A percentile compares a stretch with the other conserved stretches of the same genome.
Evolutionary conservation across 139 green algal species (phyloP).

Genomic region (Haematococcus lacustris): DNA sequence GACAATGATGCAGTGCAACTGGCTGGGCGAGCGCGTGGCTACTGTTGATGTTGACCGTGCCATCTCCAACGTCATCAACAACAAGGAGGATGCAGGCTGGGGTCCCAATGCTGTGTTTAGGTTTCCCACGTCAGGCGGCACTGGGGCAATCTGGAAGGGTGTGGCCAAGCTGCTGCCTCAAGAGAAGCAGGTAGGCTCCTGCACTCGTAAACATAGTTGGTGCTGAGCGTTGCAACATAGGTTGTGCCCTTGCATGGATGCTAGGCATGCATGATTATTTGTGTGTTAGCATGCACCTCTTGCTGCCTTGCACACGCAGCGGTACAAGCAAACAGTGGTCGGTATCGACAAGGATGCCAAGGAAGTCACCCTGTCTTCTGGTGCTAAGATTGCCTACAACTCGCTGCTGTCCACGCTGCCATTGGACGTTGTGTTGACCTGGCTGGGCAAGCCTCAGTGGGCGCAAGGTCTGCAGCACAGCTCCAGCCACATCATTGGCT

Average conservation of each 20-base stretch:
- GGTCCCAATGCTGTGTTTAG: constrained; percentile 87
- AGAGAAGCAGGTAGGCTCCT: constrained; percentile 56
- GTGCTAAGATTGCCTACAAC: constrained; percentile 39
- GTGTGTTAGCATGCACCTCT: too few relatives aligned
- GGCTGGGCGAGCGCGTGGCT: constrained; percentile 87
- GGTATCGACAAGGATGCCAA: constrained; percentile 68
- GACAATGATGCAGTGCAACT: constrained; percentile 82
- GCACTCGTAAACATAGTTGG: too few relatives aligned
- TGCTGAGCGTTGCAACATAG: too few relatives aligned
- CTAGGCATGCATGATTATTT: background rate
- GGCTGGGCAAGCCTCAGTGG: constrained; percentile 55
- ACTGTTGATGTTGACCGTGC: constrained; percentile 77
- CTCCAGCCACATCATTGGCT: constrained; percentile 76
- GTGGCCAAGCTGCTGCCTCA: constrained; percentile 72
- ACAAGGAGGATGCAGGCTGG: constrained; percentile 84
- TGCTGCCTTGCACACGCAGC: too few relatives aligned
- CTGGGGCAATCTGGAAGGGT: constrained; percentile 82
- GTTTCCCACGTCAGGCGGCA: constrained; percentile 79
- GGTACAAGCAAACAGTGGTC: constrained; percentile 49
- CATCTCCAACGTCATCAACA: constrained; percentile 79
- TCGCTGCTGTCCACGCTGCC: constrained; percentile 75
- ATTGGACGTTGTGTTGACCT: constrained; percentile 67
- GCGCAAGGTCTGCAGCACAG: constrained; percentile 66
- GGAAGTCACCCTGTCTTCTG: constrained; percentile 34
- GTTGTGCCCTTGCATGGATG: too few relatives aligned